Evolutionary conservation across 2,329 filamentous ascomycete species (phyloP), one percentile per base, ranked within the genome.

Genomic region (Calonectria hawksworthii): DNA sequence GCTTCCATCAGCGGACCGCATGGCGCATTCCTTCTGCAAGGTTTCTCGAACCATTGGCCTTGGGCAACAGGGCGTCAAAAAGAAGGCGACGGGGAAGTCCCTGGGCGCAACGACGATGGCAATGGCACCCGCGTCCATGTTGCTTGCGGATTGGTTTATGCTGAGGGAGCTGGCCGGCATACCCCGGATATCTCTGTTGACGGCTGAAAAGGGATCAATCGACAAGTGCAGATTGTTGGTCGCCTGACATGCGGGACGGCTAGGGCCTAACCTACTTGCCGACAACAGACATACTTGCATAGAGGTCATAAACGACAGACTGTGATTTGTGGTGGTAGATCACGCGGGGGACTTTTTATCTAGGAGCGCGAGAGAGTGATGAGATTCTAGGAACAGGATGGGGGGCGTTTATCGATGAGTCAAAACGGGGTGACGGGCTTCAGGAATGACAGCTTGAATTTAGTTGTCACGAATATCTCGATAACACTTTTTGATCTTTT

Each of bases 181-280:
- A 50, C 52, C 30, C 36, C 23, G 28, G 16, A 44, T 66, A 68
- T 69, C 54, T 28, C 16, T n/a, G 50, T 52, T 67, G 68, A 72
- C 23, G 54, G 70, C 34, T 47, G 68, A 65, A 54, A 63, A 63
- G 38, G 67, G 44, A 34, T 54, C 47, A 30, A 41, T 26, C 16
- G 44, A 30, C 18, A 67, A 23, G 51, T 72, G 54, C 73, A 77
- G 70, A 75, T 74, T 59, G 41, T 32, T 51, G 30, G 72, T 78
- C 70, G 70, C 36, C 64, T 78, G 76, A 78, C 71, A 28, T 34
- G 28, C n/a, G 67, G n/a, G 65, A 50, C 52, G 73, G 54, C 68
- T 72, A 66, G 56, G 69, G 47, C 23, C 36, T 11, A 38, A 50
- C 61, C 61, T 21, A 18, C 41, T 68, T 34, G 56, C 51, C 47